These are phyloP conservation scores for Sinapis alba DNA, from an alignment of 441 rosid genomes.

Conservation along the genomic window DNA sequence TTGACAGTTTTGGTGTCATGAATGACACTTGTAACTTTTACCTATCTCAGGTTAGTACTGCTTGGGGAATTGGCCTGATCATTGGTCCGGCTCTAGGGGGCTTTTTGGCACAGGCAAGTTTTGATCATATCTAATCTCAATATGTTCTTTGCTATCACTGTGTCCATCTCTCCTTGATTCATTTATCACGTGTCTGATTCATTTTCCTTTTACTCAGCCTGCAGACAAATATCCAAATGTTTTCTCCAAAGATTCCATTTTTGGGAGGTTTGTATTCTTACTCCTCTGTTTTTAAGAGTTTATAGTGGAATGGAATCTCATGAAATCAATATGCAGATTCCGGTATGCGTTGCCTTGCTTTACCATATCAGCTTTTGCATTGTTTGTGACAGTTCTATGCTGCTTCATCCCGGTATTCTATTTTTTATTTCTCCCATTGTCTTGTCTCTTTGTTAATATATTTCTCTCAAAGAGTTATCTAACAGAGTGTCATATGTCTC, in stretches of 20 bases:
- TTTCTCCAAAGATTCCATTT: slow-evolving; percentile 68
- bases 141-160: neutral
- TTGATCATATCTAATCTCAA: slow-evolving; percentile 5
- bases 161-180: neutral
- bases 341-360: slow-evolving; percentile 86
- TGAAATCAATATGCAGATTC: slow-evolving; percentile 58
- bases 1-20: neutral
- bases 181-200: neutral
- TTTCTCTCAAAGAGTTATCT: neutral
- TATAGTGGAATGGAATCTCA: no score
- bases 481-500: neutral
- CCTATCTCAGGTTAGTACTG: slow-evolving; percentile 67
- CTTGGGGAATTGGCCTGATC: slow-evolving; percentile 92
- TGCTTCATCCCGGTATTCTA: slow-evolving; percentile 81
- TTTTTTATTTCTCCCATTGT: neutral
- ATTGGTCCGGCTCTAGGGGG: slow-evolving; percentile 97
- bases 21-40: neutral
- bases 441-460: neutral
- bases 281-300: neutral
- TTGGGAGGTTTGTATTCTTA: slow-evolving; percentile 61
- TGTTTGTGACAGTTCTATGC: slow-evolving; percentile 55
- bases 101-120: slow-evolving; percentile 71
- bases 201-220: slow-evolving; percentile 48
- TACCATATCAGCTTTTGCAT: slow-evolving; percentile 62
- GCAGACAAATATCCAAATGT: slow-evolving; percentile 78